Conservation (phyloP, 176 grass and related monocot species). For the Saccharum spontaneum region DNA sequence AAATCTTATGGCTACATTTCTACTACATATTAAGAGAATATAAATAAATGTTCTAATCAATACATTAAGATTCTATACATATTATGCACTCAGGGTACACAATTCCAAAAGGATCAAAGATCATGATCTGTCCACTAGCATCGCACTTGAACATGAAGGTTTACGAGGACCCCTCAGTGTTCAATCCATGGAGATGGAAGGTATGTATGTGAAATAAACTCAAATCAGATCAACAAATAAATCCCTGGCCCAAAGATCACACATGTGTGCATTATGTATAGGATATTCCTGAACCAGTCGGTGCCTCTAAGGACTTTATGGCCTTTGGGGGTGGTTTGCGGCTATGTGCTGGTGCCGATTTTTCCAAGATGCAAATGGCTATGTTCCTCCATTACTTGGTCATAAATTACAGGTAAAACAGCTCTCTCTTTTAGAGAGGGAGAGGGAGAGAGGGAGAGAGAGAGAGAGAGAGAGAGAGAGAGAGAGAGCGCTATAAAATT, state of each 20-base stretch:
- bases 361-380: slow-evolving; percentile 57
- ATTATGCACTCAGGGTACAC: slow-evolving; percentile 33
- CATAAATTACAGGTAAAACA: slow-evolving; percentile 51
- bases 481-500: neutral
- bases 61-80: neutral
- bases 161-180: slow-evolving; percentile 49
- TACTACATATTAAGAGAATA: neutral
- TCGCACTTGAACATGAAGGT: slow-evolving; percentile 38
- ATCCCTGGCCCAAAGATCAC: neutral
- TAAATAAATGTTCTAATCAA: neutral
- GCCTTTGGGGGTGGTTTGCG: slow-evolving; percentile 60
- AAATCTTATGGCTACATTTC: neutral
- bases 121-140: slow-evolving; percentile 47
- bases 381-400: slow-evolving; percentile 64
- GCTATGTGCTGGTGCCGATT: slow-evolving; percentile 57
- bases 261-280: neutral
- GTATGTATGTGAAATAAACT: neutral
- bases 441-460: neutral
- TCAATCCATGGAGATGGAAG: slow-evolving; percentile 81
- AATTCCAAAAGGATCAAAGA: slow-evolving; percentile 52
- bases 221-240: neutral
- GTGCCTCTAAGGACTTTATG: slow-evolving; percentile 64
- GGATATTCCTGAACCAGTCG: slow-evolving; percentile 39
- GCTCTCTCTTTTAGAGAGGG: neutral
- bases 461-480: neutral